Percentiles rank a stretch among this genome's conserved stretches.
phyloP scores from a whole-genome alignment of 805 yeast genomes.

The Nakazawaea populi region DNA sequence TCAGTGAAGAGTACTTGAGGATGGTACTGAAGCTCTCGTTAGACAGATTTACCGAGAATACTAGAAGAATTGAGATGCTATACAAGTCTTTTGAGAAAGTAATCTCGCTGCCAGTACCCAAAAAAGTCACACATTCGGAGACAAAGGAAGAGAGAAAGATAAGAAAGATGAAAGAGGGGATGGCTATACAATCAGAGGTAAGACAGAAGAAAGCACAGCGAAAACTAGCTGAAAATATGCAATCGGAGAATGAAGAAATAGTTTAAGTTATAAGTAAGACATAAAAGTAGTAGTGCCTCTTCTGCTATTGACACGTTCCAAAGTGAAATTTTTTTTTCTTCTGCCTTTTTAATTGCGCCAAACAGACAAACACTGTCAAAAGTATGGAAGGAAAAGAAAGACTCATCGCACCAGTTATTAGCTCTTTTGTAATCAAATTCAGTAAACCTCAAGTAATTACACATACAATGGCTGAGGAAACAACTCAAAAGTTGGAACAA shows the following conservation, averaged over 20 bases:
- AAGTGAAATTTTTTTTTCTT: background rate
- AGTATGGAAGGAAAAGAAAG: background rate
- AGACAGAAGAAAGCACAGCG: conserved; percentile 13
- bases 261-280: background rate
- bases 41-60: conserved; percentile 65
- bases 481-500: conserved; percentile 6
- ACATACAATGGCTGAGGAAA: conserved; percentile 7
- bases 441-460: too few species aligned
- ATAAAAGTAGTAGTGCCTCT: background rate
- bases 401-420: background rate
- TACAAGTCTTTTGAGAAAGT: conserved; percentile 34
- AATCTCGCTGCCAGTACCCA: conserved; percentile 10
- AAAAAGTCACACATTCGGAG: conserved; percentile 23
- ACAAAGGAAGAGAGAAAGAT: conserved; percentile 53
- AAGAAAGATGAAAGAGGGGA: conserved; percentile 48
- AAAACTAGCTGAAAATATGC: background rate
- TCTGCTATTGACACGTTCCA: background rate
- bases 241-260: background rate
- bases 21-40: conserved; percentile 48
- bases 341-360: background rate
- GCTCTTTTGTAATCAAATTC: too few species aligned
- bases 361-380: background rate
- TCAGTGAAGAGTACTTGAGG: conserved; percentile 43
- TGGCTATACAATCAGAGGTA: conserved; percentile 21
- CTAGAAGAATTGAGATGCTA: conserved; percentile 45